These are phyloP conservation scores for Pichia ethanolica DNA, from an alignment of 805 yeast species.

Conservation along the genomic window DNA sequence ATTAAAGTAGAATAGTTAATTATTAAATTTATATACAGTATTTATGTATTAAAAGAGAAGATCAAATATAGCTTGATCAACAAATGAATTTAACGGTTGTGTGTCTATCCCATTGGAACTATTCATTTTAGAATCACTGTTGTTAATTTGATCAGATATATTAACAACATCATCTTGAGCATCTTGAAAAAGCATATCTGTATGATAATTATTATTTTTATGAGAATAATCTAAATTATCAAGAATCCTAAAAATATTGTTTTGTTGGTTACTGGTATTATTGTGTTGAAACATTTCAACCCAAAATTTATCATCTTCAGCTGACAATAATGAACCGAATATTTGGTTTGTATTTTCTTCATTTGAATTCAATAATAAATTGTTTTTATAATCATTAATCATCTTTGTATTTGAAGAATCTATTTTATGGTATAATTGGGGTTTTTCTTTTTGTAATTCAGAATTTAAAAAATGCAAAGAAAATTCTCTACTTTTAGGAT, in stretches of 20 bases:
- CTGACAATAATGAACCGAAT: background rate
- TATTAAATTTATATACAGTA: background rate
- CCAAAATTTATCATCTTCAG: slow-evolving; percentile 1
- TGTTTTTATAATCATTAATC: no score
- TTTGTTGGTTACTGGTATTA: background rate
- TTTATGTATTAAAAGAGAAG: background rate
- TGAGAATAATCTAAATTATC: background rate
- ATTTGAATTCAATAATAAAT: no score
- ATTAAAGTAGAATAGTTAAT: background rate
- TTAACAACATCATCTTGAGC: no score
- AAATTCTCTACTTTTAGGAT: background rate
- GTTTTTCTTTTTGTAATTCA: background rate
- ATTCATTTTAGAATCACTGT: background rate
- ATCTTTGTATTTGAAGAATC: no score
- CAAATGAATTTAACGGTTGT: background rate
- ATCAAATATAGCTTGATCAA: background rate
- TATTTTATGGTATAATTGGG: background rate
- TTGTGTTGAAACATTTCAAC: background rate
- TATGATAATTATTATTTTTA: background rate
- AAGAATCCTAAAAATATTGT: background rate
- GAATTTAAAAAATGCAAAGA: background rate
- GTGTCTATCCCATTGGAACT: background rate
- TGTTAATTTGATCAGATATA: no score
- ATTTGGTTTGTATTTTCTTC: background rate
- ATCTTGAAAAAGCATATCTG: background rate